phyloP scores from a whole-genome alignment of 306 rosid genomes.

The Prosopis cineraria region DNA sequence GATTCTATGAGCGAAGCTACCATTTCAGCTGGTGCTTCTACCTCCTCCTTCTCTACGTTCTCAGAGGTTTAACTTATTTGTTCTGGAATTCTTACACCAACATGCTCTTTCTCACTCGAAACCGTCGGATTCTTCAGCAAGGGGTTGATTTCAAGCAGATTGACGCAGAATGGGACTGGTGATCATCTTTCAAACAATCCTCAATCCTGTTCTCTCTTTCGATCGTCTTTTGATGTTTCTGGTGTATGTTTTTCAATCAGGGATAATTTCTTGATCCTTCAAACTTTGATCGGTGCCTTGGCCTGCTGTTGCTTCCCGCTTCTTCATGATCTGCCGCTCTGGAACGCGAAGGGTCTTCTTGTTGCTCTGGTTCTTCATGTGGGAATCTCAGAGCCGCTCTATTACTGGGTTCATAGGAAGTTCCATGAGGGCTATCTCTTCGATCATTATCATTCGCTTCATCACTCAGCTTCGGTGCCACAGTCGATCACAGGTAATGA shows the following conservation, averaged over 20 bases:
- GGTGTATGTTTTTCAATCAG: constrained; percentile 39
- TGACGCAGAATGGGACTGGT: constrained; percentile 94
- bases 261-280: constrained; percentile 92
- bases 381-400: constrained; percentile 84
- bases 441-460: constrained; percentile 70
- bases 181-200: neutral
- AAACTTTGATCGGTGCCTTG: constrained; percentile 53
- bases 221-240: neutral
- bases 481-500: constrained; percentile 64
- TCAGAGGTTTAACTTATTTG: constrained; percentile 36
- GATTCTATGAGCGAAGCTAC: constrained; percentile 47
- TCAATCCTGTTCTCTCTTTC: neutral
- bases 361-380: constrained; percentile 62
- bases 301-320: constrained; percentile 53
- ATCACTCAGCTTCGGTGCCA: constrained; percentile 82
- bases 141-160: constrained; percentile 58
- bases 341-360: constrained; percentile 68
- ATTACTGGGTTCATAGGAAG: constrained; percentile 67
- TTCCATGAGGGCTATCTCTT: constrained; percentile 61
- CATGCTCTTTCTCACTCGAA: constrained; percentile 49
- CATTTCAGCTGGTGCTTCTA: constrained; percentile 66
- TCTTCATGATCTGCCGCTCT: constrained; percentile 63
- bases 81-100: constrained; percentile 41
- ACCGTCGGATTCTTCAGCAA: constrained; percentile 43
- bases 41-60: constrained; percentile 43